These are phyloP conservation scores for Aureobasidium vineae DNA, from an alignment of 2,329 filamentous ascomycete species.

Conservation along the genomic window DNA sequence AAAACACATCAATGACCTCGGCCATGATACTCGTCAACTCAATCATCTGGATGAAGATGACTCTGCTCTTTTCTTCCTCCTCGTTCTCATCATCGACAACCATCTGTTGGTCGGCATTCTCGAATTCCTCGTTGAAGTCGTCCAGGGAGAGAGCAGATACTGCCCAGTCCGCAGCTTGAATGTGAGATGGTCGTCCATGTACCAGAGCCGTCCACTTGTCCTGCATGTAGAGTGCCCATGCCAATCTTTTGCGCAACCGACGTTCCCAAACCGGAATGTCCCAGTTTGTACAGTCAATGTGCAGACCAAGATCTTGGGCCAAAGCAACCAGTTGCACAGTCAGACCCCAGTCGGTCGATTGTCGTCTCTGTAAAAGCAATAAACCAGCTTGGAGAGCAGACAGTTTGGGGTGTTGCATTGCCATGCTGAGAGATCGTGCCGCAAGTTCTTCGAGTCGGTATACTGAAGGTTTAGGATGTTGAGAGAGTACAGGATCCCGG, in stretches of 20 bases:
- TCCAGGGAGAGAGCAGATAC: slow-evolving; percentile 63
- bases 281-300: slow-evolving; percentile 84
- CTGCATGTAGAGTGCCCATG: slow-evolving; percentile 92
- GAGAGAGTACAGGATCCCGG: slow-evolving; percentile 64
- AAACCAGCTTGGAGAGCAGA: slow-evolving; percentile 77
- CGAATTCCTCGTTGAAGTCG: slow-evolving; percentile 72
- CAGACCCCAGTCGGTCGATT: slow-evolving; percentile 77
- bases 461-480: slow-evolving; percentile 67
- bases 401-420: slow-evolving; percentile 77
- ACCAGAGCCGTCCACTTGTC: slow-evolving; percentile 89
- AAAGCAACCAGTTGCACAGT: slow-evolving; percentile 86
- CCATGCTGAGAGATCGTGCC: slow-evolving; percentile 68
- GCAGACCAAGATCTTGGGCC: slow-evolving; percentile 81
- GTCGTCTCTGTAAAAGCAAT: slow-evolving; percentile 69
- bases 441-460: slow-evolving; percentile 70
- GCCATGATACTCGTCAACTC: slow-evolving; percentile 71
- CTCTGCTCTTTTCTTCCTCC: slow-evolving; percentile 62
- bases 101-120: slow-evolving; percentile 41
- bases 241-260: slow-evolving; percentile 76
- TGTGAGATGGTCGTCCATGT: slow-evolving; percentile 80
- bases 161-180: slow-evolving; percentile 70
- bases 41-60: slow-evolving; percentile 73
- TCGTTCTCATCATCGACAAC: slow-evolving; percentile 42
- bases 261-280: slow-evolving; percentile 87
- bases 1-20: slow-evolving; percentile 80